A percentile compares a stretch with the other conserved stretches of the same genome.
These are phyloP conservation scores for Chernovozyma aurita DNA, from an alignment of 1,139 yeast species.

Conservation along the genomic window DNA sequence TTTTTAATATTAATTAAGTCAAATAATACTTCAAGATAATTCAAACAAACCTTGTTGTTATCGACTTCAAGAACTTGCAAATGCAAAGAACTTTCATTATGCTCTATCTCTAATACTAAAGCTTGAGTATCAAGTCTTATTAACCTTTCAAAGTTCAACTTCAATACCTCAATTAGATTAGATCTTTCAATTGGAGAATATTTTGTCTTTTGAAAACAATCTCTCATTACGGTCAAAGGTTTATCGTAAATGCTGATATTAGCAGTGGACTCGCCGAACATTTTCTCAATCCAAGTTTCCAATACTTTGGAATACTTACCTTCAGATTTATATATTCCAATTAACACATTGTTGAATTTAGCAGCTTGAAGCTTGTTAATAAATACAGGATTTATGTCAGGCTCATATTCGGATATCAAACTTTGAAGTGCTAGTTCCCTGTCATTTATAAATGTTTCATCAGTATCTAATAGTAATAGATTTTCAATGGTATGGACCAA, in stretches of 20 bases:
- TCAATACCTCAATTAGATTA: constrained; percentile 30
- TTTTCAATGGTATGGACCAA: constrained; percentile 44
- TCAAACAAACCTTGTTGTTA: constrained; percentile 7
- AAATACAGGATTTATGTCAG: constrained; percentile 44
- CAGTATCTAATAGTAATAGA: constrained; percentile 41
- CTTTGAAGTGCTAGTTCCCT: constrained; percentile 73
- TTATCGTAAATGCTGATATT: constrained; percentile 12
- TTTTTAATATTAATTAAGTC: constrained; percentile 10
- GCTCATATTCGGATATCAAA: constrained; percentile 57
- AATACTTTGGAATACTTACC: constrained; percentile 48
- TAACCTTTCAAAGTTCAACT: constrained; percentile 32
- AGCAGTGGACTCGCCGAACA: neutral
- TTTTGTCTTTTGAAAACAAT: constrained; percentile 31
- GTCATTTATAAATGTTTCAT: constrained; percentile 43
- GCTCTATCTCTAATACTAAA: constrained; percentile 34
- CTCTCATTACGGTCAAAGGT: constrained; percentile 28
- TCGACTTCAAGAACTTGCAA: constrained; percentile 24
- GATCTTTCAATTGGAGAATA: constrained; percentile 26
- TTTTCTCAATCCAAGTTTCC: constrained; percentile 27
- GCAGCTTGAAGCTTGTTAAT: constrained; percentile 50
- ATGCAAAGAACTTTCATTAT: constrained; percentile 37
- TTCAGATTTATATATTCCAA: constrained; percentile 52
- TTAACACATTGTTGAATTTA: constrained; percentile 53
- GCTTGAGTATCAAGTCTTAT: constrained; percentile 29
- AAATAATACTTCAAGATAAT: neutral